phyloP scores from a whole-genome alignment of 139 green algal genomes.

The Pycnococcus provasolii region DNA sequence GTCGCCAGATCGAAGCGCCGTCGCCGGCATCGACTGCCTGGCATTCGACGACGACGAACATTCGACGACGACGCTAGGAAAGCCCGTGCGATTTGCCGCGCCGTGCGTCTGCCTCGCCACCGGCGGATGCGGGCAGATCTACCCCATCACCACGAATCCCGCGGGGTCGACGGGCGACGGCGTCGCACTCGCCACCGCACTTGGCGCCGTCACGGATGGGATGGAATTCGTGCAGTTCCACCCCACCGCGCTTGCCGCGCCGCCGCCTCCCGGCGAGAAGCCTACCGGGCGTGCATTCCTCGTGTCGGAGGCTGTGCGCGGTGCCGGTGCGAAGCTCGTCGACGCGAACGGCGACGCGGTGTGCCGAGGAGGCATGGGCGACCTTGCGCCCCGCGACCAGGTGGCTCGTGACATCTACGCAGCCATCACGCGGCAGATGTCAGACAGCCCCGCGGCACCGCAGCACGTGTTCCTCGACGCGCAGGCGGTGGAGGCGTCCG shows the following conservation, averaged over 20 bases:
- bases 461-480: constrained; percentile 88
- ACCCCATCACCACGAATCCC: constrained; percentile 95
- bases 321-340: constrained; percentile 77
- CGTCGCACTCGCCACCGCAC: constrained; percentile 86
- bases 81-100: constrained; percentile 44
- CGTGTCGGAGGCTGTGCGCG: constrained; percentile 90
- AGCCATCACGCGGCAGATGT: constrained; percentile 49
- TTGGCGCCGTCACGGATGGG: constrained; percentile 66
- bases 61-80: not conserved
- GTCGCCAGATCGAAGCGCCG: constrained; percentile 29
- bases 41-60: constrained; percentile 9
- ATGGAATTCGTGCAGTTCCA: constrained; percentile 99
- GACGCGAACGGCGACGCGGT: constrained; percentile 81
- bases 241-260: constrained; percentile 61
- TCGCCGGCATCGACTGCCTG: constrained; percentile 34
- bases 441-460: constrained; percentile 29
- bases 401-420: constrained; percentile 70
- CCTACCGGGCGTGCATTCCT: constrained; percentile 62
- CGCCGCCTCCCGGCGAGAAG: not conserved
- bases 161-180: constrained; percentile 88
- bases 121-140: constrained; percentile 80
- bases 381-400: constrained; percentile 90
- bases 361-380: constrained; percentile 77
- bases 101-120: constrained; percentile 77
- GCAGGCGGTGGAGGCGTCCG: constrained; percentile 54